phyloP scores from a whole-genome alignment of 2,329 filamentous ascomycete genomes.

The Simplicillium sp. region DNA sequence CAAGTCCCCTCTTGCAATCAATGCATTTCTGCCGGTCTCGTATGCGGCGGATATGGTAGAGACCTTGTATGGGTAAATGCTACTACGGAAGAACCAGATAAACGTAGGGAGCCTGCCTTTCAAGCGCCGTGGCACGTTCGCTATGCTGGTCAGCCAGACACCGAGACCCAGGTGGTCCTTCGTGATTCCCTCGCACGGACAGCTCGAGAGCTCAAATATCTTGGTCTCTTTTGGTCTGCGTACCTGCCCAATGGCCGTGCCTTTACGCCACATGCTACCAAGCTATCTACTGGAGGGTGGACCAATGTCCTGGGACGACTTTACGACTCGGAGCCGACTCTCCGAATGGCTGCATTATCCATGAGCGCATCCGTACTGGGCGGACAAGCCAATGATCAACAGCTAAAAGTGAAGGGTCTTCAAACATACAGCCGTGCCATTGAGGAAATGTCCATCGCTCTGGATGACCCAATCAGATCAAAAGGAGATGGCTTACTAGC shows the following conservation, averaged over 20 bases:
- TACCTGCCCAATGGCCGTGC: conserved; percentile 4
- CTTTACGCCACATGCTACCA: neutral
- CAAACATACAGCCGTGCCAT: neutral
- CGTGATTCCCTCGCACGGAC: conserved; percentile 1
- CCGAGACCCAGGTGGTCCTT: neutral
- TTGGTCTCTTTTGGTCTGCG: conserved; percentile 4
- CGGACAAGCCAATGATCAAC: conserved; percentile 1
- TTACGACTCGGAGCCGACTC: conserved; percentile 3
- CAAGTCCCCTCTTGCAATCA: conserved; percentile 1
- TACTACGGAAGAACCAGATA: neutral
- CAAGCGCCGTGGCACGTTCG: conserved; percentile 2
- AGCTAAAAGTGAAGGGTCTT: neutral
- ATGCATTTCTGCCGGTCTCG: neutral
- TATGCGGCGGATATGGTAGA: conserved; percentile 2
- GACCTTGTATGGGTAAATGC: conserved; percentile 5
- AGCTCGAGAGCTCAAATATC: conserved; percentile 4
- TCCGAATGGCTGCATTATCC: conserved; percentile 1
- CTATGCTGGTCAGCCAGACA: neutral
- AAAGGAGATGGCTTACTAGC: conserved; percentile 2
- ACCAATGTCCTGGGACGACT: conserved; percentile 1
- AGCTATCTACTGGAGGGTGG: conserved; percentile 3
- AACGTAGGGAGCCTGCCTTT: neutral
- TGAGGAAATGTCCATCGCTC: conserved; percentile 1
- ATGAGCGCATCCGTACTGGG: conserved; percentile 3
- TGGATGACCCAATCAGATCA: neutral